Evolutionary conservation across 106 monocot genomes (phyloP).

Genomic region (Allium fistulosum): DNA sequence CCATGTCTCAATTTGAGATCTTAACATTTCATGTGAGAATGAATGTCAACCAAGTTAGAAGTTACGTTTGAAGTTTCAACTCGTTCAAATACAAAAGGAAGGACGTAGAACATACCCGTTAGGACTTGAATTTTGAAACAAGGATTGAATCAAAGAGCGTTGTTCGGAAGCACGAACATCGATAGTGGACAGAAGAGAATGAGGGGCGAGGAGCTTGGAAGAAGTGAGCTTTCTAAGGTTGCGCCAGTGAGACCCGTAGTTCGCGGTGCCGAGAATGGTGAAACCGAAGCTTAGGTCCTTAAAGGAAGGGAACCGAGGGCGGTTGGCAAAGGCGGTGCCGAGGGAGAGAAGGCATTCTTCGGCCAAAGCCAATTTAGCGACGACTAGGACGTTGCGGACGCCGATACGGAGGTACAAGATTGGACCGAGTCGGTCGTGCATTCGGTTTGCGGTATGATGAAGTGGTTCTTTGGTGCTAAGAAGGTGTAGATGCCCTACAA

Average conservation of each 20-base stretch:
- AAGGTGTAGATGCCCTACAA: conserved; percentile 13
- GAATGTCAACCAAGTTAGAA: too few species aligned
- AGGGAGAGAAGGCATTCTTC: conserved; percentile 38
- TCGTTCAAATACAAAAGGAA: too few species aligned
- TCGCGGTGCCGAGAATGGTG: conserved; percentile 24
- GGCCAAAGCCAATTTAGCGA: conserved; percentile 31
- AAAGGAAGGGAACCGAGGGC: conserved; percentile 16
- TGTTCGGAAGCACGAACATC: too few species aligned
- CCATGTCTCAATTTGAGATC: too few species aligned
- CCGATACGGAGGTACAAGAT: conserved; percentile 49
- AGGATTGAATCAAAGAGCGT: too few species aligned
- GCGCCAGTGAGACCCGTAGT: conserved; percentile 53
- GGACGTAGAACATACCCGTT: too few species aligned
- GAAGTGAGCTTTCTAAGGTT: conserved; percentile 39
- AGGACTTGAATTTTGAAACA: too few species aligned
- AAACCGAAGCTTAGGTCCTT: conserved; percentile 24
- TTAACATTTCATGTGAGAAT: too few species aligned
- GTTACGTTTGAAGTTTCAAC: too few species aligned
- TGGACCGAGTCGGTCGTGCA: conserved; percentile 26
- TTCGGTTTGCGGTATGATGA: conserved; percentile 6
- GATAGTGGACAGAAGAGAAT: too few species aligned
- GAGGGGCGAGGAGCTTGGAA: too few species aligned
- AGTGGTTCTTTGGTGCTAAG: conserved; percentile 7
- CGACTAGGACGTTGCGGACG: conserved; percentile 38
- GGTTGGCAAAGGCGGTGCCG: conserved; percentile 51